Conservation (phyloP, 2,329 filamentous ascomycete species). For the Microascus cirrosus region DNA sequence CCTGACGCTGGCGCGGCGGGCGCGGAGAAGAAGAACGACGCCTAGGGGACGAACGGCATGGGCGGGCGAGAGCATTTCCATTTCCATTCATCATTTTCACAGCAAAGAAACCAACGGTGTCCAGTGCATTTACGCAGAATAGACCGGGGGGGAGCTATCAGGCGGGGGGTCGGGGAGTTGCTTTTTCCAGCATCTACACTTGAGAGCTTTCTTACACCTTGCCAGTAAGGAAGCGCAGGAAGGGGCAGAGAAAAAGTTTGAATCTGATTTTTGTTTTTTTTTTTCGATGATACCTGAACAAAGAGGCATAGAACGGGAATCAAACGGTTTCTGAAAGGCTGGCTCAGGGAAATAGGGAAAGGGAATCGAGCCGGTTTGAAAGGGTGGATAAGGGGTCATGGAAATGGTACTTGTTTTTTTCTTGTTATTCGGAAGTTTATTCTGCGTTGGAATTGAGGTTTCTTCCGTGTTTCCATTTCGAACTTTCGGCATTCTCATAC, state of each 20-base stretch:
- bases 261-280: background rate
- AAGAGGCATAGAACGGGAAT: constrained; percentile 3
- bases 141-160: constrained; percentile 32
- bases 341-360: background rate
- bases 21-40: constrained; percentile 27
- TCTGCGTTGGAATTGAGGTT: constrained; percentile 1
- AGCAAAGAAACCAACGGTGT: constrained; percentile 10
- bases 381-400: background rate
- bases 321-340: constrained; percentile 12
- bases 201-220: constrained; percentile 9
- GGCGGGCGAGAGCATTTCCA: background rate
- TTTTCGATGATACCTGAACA: constrained; percentile 4
- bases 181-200: constrained; percentile 3
- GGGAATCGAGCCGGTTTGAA: background rate
- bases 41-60: background rate
- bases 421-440: background rate
- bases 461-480: background rate
- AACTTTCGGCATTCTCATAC: constrained; percentile 15
- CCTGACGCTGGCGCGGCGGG: constrained; percentile 34
- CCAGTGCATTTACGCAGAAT: constrained; percentile 36
- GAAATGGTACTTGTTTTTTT: background rate
- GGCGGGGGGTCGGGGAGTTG: background rate
- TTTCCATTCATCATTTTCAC: background rate
- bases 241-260: background rate
- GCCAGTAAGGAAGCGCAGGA: background rate